phyloP scores from a whole-genome alignment of 176 grass and related monocot genomes.

The Typha latifolia region DNA sequence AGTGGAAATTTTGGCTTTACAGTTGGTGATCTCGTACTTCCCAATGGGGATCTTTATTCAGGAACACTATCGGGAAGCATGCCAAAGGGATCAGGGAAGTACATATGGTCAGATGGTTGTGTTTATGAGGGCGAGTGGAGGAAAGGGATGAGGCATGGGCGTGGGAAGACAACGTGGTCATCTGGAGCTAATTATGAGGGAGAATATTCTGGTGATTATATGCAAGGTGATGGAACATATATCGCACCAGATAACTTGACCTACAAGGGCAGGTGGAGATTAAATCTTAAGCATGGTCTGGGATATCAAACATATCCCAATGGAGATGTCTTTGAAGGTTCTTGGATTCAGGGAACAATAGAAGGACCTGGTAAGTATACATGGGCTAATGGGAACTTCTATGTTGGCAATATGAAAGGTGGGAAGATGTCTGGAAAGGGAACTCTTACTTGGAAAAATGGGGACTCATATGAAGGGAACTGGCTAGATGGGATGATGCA shows the following conservation, averaged over 20 bases:
- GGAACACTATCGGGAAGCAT: conserved; percentile 58
- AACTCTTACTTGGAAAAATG: conserved; percentile 85
- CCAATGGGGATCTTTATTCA: conserved; percentile 55
- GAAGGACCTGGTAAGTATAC: conserved; percentile 79
- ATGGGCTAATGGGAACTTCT: conserved; percentile 70
- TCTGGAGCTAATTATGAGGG: conserved; percentile 57
- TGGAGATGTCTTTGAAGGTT: conserved; percentile 74
- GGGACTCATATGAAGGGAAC: conserved; percentile 84
- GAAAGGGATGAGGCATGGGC: conserved; percentile 78
- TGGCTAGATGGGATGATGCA: conserved; percentile 91
- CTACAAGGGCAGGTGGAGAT: conserved; percentile 80
- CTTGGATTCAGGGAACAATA: conserved; percentile 87
- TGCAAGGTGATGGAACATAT: conserved; percentile 73
- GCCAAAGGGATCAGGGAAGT: conserved; percentile 76
- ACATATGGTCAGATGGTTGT: conserved; percentile 69
- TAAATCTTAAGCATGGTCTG: conserved; percentile 80
- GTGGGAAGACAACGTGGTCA: conserved; percentile 62
- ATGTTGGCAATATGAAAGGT: conserved; percentile 77
- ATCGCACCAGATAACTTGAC: conserved; percentile 38
- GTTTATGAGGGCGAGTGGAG: conserved; percentile 76
- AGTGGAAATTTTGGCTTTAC: conserved; percentile 36
- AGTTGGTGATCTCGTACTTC: conserved; percentile 45
- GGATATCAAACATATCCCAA: conserved; percentile 74
- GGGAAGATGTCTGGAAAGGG: conserved; percentile 88
- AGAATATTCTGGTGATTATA: conserved; percentile 70